phyloP scores from a whole-genome alignment of 768 basidiomycete genomes.

The Chlorophyllum brunneum region DNA sequence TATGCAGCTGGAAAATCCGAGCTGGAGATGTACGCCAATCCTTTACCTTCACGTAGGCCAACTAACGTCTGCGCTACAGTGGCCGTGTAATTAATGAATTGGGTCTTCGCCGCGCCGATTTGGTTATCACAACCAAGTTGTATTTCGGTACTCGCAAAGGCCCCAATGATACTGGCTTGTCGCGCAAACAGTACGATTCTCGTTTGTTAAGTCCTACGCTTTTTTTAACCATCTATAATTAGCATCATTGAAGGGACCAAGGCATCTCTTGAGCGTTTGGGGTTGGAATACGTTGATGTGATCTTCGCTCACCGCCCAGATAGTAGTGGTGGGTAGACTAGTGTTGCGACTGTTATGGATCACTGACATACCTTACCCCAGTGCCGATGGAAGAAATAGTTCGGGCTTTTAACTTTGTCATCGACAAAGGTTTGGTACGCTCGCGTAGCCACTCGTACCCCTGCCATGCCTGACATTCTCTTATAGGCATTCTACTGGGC shows the following conservation, averaged over 20 bases:
- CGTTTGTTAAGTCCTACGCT: not conserved
- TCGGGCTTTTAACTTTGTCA: slow-evolving; percentile 76
- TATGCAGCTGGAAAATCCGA: slow-evolving; percentile 72
- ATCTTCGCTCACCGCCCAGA: slow-evolving; percentile 71
- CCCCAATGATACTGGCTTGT: slow-evolving; percentile 54
- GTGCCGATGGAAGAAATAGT: slow-evolving; percentile 77
- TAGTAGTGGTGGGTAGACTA: slow-evolving; percentile 35
- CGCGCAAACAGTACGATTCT: slow-evolving; percentile 50
- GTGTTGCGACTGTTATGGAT: not conserved
- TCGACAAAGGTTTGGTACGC: slow-evolving; percentile 63
- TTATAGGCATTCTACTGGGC: slow-evolving; percentile 71
- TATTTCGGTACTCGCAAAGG: slow-evolving; percentile 68
- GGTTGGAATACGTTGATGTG: slow-evolving; percentile 73
- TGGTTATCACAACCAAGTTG: slow-evolving; percentile 78
- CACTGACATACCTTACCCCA: no score
- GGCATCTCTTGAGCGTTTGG: slow-evolving; percentile 61
- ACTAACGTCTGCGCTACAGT: no score
- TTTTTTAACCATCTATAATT: not conserved
- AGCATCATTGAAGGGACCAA: slow-evolving; percentile 76
- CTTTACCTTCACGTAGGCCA: not conserved
- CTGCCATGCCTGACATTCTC: not conserved
- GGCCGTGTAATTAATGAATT: slow-evolving; percentile 78
- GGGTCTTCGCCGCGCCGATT: slow-evolving; percentile 57
- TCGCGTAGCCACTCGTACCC: no score
- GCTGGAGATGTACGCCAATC: slow-evolving; percentile 56